Conservation (phyloP, 1,139 yeast species). For the Waltiozyma sp. region DNA sequence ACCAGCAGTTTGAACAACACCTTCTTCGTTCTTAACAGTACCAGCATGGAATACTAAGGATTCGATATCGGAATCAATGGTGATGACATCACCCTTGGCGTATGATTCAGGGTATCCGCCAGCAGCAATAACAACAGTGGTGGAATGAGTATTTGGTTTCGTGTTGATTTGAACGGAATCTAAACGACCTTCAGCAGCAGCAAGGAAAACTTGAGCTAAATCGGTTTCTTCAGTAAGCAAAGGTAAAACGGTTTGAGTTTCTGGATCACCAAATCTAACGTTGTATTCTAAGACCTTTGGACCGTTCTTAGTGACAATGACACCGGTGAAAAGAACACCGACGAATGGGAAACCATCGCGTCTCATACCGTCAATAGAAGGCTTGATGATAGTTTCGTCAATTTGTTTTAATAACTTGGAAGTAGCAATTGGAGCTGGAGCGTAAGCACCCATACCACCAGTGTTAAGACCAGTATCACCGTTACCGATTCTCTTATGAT, state of each 20-base stretch:
- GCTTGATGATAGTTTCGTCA: slow-evolving; percentile 65
- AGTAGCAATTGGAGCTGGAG: slow-evolving; percentile 96
- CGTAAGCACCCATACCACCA: slow-evolving; percentile 99
- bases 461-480: slow-evolving; percentile 93
- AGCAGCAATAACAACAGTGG: slow-evolving; percentile 94
- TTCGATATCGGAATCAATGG: slow-evolving; percentile 30
- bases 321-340: slow-evolving; percentile 94
- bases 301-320: slow-evolving; percentile 74
- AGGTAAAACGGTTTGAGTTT: slow-evolving; percentile 93
- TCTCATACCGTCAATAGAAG: slow-evolving; percentile 95
- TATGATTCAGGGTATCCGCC: slow-evolving; percentile 94
- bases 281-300: slow-evolving; percentile 96
- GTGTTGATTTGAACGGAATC: slow-evolving; percentile 69
- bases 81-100: slow-evolving; percentile 76
- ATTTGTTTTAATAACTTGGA: slow-evolving; percentile 59
- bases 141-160: slow-evolving; percentile 53
- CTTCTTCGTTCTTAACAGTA: slow-evolving; percentile 41
- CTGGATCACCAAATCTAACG: slow-evolving; percentile 98
- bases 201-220: slow-evolving; percentile 82
- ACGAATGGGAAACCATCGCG: slow-evolving; percentile 91
- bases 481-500: slow-evolving; percentile 91
- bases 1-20: slow-evolving; percentile 72
- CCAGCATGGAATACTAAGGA: slow-evolving; percentile 89
- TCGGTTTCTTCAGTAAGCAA: slow-evolving; percentile 75
- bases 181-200: slow-evolving; percentile 89